Evolutionary conservation across 2,329 filamentous ascomycete genomes (phyloP).

Genomic region (Xylaria sp.): DNA sequence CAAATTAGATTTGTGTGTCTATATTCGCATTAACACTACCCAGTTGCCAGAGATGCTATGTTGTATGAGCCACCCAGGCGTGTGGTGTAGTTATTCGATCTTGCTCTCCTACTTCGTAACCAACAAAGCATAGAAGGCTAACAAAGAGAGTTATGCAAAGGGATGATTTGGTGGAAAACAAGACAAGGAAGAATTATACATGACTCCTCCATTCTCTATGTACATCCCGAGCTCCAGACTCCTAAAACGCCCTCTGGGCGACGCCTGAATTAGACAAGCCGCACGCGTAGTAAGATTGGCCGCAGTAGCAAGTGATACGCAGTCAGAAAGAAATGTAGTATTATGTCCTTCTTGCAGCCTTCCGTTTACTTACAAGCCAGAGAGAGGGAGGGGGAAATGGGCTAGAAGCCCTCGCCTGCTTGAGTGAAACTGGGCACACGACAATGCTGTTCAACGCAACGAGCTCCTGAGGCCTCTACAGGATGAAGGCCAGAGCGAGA

Average conservation of each 20-base stretch:
- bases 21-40: slow-evolving; percentile 1
- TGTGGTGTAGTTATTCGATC: neutral
- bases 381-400: neutral
- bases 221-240: slow-evolving; percentile 1
- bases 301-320: neutral
- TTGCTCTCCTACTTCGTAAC: neutral
- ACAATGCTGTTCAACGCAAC: neutral
- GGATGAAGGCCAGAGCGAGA: slow-evolving; percentile 36
- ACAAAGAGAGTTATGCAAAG: neutral
- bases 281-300: neutral
- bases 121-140: neutral
- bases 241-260: slow-evolving; percentile 15
- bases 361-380: neutral
- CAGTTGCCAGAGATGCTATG: slow-evolving; percentile 1
- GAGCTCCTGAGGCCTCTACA: slow-evolving; percentile 19
- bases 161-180: neutral
- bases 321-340: neutral
- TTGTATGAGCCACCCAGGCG: neutral
- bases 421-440: neutral
- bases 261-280: neutral
- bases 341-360: neutral
- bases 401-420: neutral
- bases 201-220: neutral
- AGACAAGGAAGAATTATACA: neutral
- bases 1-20: neutral